These are phyloP conservation scores for Paramecium sexaurelia DNA, from an alignment of 73 alveolate genomes.

Conservation along the genomic window DNA sequence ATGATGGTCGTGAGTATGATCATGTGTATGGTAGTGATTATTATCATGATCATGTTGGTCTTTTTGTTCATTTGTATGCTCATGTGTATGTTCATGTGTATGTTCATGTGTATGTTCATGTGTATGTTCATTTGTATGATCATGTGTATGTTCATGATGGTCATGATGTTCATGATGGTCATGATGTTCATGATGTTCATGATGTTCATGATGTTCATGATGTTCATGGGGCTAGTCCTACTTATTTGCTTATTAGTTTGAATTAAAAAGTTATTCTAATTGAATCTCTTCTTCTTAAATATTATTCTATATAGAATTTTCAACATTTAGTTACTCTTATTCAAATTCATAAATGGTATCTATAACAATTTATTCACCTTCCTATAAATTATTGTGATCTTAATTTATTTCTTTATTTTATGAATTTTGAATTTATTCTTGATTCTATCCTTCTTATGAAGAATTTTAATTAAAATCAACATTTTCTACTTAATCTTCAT, in stretches of 20 bases:
- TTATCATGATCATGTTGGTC: not conserved
- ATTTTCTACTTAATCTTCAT: not conserved
- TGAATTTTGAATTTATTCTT: not conserved
- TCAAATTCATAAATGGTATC: not conserved
- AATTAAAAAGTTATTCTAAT: not conserved
- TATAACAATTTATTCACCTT: not conserved
- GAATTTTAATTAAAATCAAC: not conserved
- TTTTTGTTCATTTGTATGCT: not conserved
- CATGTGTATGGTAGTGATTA: not conserved
- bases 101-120: not conserved
- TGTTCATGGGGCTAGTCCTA: not conserved
- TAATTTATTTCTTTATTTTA: not conserved
- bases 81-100: not conserved
- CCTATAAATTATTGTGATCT: not conserved
- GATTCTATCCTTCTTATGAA: not conserved
- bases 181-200: conserved; percentile 1
- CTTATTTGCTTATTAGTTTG: not conserved
- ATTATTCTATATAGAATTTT: not conserved
- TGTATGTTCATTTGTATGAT: not conserved
- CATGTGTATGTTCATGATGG: not conserved
- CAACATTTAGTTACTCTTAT: not conserved
- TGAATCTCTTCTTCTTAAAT: not conserved
- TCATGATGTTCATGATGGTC: not conserved
- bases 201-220: not conserved
- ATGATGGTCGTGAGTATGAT: not conserved